These are phyloP conservation scores for Tulasnella sp. DNA, from an alignment of 768 basidiomycete species.

Conservation along the genomic window DNA sequence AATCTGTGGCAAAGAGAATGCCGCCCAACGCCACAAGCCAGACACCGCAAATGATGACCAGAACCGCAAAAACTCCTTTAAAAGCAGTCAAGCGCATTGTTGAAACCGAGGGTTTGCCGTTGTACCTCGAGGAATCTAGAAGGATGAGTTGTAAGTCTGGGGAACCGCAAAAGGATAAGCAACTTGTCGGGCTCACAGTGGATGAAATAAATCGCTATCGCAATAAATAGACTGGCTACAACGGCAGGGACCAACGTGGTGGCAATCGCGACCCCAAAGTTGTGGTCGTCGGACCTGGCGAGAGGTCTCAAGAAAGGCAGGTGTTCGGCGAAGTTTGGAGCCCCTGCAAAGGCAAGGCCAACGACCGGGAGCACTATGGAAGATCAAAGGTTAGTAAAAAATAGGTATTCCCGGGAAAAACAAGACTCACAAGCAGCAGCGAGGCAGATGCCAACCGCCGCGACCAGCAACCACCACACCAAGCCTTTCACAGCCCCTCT, in stretches of 20 bases:
- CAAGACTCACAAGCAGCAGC: constrained; percentile 52
- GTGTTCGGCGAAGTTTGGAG: constrained; percentile 66
- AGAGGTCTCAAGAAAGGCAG: constrained; percentile 56
- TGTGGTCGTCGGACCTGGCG: constrained; percentile 35
- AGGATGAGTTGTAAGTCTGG: not conserved
- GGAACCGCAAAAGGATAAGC: constrained; percentile 17
- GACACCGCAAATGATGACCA: constrained; percentile 46
- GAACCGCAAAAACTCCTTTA: constrained; percentile 53
- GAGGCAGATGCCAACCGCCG: constrained; percentile 44
- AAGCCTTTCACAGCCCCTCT: constrained; percentile 19
- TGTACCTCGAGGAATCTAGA: constrained; percentile 46
- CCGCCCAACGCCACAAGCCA: constrained; percentile 63
- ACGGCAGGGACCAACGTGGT: constrained; percentile 62
- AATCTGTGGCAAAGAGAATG: constrained; percentile 58
- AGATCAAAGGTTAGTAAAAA: constrained; percentile 15
- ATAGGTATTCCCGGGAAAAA: constrained; percentile 1
- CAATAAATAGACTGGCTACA: constrained; percentile 50
- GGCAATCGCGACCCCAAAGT: constrained; percentile 53
- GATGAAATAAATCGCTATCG: constrained; percentile 45
- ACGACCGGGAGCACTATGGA: constrained; percentile 58
- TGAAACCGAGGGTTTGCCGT: constrained; percentile 56
- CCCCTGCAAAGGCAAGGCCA: constrained; percentile 57
- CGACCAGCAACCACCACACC: constrained; percentile 53
- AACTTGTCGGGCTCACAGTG: constrained; percentile 42
- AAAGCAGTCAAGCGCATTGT: constrained; percentile 52